A percentile compares a stretch with the other conserved stretches of the same genome.
Evolutionary conservation across 495 filamentous ascomycete species (phyloP).

Genomic region (Trichoderma asperelloides): DNA sequence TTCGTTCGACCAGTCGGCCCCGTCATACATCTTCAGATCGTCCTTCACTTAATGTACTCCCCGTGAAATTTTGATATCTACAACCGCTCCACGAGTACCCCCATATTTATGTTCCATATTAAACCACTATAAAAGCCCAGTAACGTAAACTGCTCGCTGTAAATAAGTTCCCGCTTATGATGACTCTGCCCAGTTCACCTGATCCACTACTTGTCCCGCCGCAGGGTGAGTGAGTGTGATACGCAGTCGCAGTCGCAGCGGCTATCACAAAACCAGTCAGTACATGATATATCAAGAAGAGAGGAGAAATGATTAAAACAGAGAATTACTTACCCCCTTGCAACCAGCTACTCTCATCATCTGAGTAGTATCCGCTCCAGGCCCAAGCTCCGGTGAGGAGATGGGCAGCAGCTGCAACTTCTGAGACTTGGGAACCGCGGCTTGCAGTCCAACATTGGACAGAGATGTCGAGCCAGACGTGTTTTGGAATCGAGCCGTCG

Average conservation of each 20-base stretch:
- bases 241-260: conserved; percentile 73
- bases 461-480: conserved; percentile 54
- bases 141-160: not conserved
- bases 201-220: conserved; percentile 66
- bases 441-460: conserved; percentile 70
- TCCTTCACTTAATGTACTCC: not conserved
- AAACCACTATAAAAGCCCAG: not conserved
- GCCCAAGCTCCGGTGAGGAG: conserved; percentile 63
- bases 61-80: not conserved
- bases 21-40: not conserved
- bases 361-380: conserved; percentile 77
- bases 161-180: conserved; percentile 19
- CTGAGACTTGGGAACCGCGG: conserved; percentile 92
- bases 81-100: not conserved
- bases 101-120: not conserved
- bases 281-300: conserved; percentile 10
- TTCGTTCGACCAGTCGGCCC: not conserved
- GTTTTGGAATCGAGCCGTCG: conserved; percentile 77
- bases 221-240: conserved; percentile 67
- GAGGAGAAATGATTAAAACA: not conserved
- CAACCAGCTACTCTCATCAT: conserved; percentile 74
- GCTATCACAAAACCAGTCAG: conserved; percentile 26
- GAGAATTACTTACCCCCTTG: conserved; percentile 65
- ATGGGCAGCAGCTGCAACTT: conserved; percentile 84
- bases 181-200: conserved; percentile 94